Conservation (phyloP, 768 basidiomycete species). For the Trametes villosa region DNA sequence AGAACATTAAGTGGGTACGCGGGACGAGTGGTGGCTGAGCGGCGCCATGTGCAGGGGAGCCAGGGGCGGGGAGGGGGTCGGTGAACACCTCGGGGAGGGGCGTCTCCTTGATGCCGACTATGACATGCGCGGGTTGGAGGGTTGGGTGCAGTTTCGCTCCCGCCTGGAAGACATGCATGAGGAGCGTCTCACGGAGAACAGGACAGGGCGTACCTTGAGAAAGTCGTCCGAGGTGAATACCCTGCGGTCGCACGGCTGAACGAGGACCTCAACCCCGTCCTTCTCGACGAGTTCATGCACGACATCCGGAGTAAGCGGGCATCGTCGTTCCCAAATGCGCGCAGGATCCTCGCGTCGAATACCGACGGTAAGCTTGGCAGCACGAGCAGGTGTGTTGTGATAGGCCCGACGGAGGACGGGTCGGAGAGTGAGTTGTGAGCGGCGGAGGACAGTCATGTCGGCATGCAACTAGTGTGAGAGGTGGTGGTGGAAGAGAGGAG, state of each 20-base stretch:
- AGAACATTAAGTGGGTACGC: constrained; percentile 89
- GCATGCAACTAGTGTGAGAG: constrained; percentile 4
- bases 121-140: constrained; percentile 69
- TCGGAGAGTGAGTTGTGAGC: constrained; percentile 18
- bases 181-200: neutral
- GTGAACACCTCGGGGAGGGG: constrained; percentile 65
- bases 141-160: constrained; percentile 68
- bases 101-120: constrained; percentile 90
- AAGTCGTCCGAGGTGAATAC: constrained; percentile 72
- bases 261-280: constrained; percentile 65
- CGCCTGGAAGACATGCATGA: constrained; percentile 50
- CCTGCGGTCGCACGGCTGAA: constrained; percentile 77
- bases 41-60: constrained; percentile 17
- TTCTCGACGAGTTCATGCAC: constrained; percentile 62
- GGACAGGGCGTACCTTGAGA: constrained; percentile 52
- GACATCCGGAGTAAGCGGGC: constrained; percentile 78
- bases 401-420: constrained; percentile 5
- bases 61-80: constrained; percentile 41
- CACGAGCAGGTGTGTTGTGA: constrained; percentile 8
- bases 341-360: constrained; percentile 77
- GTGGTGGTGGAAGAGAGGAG: neutral
- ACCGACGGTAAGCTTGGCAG: constrained; percentile 47
- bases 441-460: constrained; percentile 26
- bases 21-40: constrained; percentile 33
- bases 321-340: constrained; percentile 87